Percentiles rank a stretch among this genome's conserved stretches.
These are phyloP conservation scores for Boletus barrowsii DNA, from an alignment of 768 basidiomycete species.

Conservation along the genomic window DNA sequence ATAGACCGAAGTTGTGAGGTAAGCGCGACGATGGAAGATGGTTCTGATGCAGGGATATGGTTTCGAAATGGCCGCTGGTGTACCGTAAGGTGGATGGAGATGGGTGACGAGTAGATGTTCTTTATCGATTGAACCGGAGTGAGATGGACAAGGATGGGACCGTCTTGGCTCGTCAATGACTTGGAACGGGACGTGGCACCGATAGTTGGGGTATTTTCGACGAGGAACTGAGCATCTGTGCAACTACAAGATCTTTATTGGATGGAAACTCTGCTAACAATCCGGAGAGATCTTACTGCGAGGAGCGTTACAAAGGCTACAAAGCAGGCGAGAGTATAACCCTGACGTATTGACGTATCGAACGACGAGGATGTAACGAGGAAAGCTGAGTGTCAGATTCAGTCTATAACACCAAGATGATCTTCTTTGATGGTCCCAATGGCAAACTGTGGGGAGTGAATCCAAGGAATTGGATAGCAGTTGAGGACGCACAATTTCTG, in stretches of 20 bases:
- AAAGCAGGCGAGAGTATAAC: not conserved
- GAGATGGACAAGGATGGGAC: conserved; percentile 16
- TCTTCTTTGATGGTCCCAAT: conserved; percentile 99
- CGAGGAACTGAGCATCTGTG: not conserved
- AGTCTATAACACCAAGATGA: conserved; percentile 91
- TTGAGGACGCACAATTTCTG: conserved; percentile 79
- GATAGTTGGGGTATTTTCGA: not conserved
- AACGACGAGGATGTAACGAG: not conserved
- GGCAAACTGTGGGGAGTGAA: conserved; percentile 64
- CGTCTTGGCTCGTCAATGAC: no score
- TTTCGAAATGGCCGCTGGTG: conserved; percentile 21
- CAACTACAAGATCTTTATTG: not conserved
- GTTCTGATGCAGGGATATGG: not conserved
- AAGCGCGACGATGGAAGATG: conserved; percentile 14
- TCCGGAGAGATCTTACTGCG: conserved; percentile 1
- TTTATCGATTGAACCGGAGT: conserved; percentile 13
- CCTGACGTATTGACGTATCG: not conserved
- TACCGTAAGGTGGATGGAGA: conserved; percentile 14
- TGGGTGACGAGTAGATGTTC: conserved; percentile 17
- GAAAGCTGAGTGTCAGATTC: conserved; percentile 5
- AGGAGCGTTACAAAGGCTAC: conserved; percentile 4
- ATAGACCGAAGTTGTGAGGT: conserved; percentile 16
- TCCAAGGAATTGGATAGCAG: not conserved
- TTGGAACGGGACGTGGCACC: no score
- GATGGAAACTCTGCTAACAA: not conserved